These are phyloP conservation scores for Withania somnifera DNA, from an alignment of 305 asterid genomes.

Conservation along the genomic window DNA sequence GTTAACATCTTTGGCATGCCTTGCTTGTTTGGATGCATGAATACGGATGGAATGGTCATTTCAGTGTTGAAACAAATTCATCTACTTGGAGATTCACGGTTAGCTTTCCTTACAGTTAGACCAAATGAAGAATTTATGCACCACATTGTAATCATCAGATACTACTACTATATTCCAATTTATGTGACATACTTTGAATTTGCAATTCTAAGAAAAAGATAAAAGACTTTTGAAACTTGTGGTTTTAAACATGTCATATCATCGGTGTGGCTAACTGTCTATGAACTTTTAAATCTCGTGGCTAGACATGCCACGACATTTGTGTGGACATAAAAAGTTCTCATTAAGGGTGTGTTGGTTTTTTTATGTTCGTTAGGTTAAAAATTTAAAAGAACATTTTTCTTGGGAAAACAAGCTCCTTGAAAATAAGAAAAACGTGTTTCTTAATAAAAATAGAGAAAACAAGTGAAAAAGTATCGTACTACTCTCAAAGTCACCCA, in stretches of 20 bases:
- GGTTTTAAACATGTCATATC: background rate
- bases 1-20: background rate
- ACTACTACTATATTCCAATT: background rate
- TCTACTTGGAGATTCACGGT: background rate
- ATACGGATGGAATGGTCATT: background rate
- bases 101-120: background rate
- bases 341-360: background rate
- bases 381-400: too few relatives aligned
- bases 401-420: too few relatives aligned
- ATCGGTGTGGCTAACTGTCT: background rate
- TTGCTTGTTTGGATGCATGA: background rate
- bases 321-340: background rate
- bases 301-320: background rate
- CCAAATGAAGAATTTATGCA: background rate
- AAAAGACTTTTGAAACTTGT: background rate
- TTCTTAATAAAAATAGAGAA: too few relatives aligned
- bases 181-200: background rate
- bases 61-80: background rate
- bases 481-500: too few relatives aligned
- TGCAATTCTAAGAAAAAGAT: background rate
- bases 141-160: background rate
- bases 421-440: too few relatives aligned
- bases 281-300: background rate
- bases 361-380: too few relatives aligned
- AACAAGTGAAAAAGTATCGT: too few relatives aligned